Conservation (phyloP, 306 rosid species). For the Leucaena leucocephala region DNA sequence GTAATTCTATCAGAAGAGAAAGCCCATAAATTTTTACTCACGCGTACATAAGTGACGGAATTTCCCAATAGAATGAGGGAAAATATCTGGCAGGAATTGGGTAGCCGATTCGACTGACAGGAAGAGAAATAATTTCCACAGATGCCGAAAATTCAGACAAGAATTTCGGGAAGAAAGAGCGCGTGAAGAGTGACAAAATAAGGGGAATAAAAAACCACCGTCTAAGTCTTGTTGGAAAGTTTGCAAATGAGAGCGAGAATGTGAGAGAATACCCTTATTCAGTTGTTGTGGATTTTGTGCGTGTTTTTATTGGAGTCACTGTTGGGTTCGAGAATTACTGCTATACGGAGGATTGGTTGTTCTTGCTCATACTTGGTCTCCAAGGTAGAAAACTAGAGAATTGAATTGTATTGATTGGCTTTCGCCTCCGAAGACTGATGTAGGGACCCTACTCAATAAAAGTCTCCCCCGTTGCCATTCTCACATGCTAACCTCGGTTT, state of each 20-base stretch:
- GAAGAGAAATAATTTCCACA: conserved; percentile 20
- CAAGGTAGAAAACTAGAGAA: background rate
- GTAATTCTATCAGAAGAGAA: conserved; percentile 20
- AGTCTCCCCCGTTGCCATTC: conserved; percentile 38
- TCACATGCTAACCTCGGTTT: background rate
- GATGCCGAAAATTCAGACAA: background rate
- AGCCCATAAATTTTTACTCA: conserved; percentile 38
- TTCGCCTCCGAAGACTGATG: background rate
- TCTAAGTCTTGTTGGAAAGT: conserved; percentile 20
- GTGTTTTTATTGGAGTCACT: conserved; percentile 38
- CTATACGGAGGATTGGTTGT: conserved; percentile 38
- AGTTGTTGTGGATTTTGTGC: conserved; percentile 23
- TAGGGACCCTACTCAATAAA: conserved; percentile 33
- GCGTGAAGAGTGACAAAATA: conserved; percentile 7
- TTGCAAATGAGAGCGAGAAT: conserved; percentile 3
- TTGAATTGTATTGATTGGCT: background rate
- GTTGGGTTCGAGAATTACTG: conserved; percentile 47
- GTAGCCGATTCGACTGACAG: conserved; percentile 11
- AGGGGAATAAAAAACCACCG: conserved; percentile 29
- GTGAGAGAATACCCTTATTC: conserved; percentile 61
- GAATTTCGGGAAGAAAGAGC: background rate
- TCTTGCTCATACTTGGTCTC: conserved; percentile 4
- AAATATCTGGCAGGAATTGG: conserved; percentile 35
- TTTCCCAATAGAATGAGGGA: conserved; percentile 38
- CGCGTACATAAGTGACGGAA: conserved; percentile 49